Conservation (phyloP, 768 basidiomycete species). For the Filobasidium wieringae region DNA sequence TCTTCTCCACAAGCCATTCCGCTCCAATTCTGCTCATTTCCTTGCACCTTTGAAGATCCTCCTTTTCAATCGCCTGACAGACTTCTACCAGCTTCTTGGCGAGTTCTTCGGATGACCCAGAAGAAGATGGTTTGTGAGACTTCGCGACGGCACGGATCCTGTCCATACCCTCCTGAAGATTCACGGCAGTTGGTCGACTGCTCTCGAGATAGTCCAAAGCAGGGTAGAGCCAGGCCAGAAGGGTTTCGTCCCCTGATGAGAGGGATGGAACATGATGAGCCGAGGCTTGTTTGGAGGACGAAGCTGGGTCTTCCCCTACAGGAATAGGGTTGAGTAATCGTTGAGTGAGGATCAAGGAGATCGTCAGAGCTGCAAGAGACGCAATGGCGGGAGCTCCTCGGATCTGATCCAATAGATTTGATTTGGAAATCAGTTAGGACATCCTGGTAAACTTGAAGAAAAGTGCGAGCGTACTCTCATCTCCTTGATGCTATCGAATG, state of each 20-base stretch:
- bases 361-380: slow-evolving; percentile 70
- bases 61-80: slow-evolving; percentile 61
- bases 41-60: slow-evolving; percentile 78
- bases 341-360: slow-evolving; percentile 48
- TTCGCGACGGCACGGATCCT: slow-evolving; percentile 47
- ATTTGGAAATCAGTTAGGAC: background rate
- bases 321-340: slow-evolving; percentile 4
- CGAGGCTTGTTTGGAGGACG: background rate
- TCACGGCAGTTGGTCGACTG: slow-evolving; percentile 92
- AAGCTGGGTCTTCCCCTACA: background rate
- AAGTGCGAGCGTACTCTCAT: slow-evolving; percentile 61
- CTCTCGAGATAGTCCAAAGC: slow-evolving; percentile 64
- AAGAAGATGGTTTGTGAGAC: slow-evolving; percentile 5
- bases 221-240: slow-evolving; percentile 50
- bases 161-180: slow-evolving; percentile 73
- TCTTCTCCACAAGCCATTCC: slow-evolving; percentile 60
- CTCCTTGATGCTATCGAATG: slow-evolving; percentile 84
- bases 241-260: slow-evolving; percentile 42
- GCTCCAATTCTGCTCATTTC: slow-evolving; percentile 74
- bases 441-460: background rate
- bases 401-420: slow-evolving; percentile 43
- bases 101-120: slow-evolving; percentile 39
- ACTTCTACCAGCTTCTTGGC: slow-evolving; percentile 55
- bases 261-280: slow-evolving; percentile 7
- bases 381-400: slow-evolving; percentile 93